Conservation (phyloP, 78 protist species). For the Polysphondylium violaceum region DNA sequence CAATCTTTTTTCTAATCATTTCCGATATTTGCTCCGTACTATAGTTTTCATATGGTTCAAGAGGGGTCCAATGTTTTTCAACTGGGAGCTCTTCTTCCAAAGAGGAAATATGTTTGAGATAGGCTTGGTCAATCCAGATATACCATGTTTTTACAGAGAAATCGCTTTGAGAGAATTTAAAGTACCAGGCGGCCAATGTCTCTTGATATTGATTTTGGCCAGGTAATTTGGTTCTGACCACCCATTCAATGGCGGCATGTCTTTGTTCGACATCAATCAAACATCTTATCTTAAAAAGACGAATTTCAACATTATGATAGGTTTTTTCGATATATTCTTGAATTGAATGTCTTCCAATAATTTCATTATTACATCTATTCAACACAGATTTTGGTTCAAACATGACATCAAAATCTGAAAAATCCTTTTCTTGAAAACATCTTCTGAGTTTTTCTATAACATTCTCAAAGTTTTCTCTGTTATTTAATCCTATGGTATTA, state of each 20-base stretch:
- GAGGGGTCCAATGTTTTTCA: background rate
- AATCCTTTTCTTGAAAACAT: conserved; percentile 5
- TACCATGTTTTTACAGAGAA: conserved; percentile 40
- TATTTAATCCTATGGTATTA: too few relatives aligned
- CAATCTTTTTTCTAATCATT: background rate
- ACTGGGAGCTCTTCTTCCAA: background rate
- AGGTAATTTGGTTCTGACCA: background rate
- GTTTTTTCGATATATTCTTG: background rate
- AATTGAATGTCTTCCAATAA: conserved; percentile 55
- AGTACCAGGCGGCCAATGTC: conserved; percentile 30
- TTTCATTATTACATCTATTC: conserved; percentile 35
- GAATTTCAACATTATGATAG: background rate
- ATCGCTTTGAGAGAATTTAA: conserved; percentile 30
- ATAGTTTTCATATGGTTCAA: background rate
- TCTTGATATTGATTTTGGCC: conserved; percentile 4
- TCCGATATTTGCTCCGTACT: background rate
- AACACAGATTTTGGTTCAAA: conserved; percentile 65
- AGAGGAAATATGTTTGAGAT: background rate
- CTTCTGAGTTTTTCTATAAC: background rate
- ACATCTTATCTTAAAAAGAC: background rate
- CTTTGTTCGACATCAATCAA: conserved; percentile 24
- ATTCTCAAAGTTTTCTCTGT: conserved; percentile 10
- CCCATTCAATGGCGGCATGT: conserved; percentile 15
- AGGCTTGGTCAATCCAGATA: conserved; percentile 36
- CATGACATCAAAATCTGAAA: background rate